Evolutionary conservation across 2,329 filamentous ascomycete genomes (phyloP).

Genomic region (Xylariales sp.): DNA sequence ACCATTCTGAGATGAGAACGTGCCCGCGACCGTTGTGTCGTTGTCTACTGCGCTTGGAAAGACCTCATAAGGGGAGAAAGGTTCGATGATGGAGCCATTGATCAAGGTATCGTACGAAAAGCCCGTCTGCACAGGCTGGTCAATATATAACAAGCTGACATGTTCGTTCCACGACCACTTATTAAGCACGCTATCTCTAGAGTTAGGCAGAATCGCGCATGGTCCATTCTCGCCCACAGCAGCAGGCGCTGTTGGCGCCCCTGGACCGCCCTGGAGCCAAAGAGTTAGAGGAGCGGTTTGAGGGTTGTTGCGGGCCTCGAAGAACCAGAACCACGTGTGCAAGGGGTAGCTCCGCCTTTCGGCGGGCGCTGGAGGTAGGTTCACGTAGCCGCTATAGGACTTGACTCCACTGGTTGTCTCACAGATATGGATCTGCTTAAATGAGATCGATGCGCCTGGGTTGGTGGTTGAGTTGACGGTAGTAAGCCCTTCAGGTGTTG

Average conservation of each 20-base stretch:
- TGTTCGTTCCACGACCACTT: conserved; percentile 17
- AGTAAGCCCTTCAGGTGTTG: too few relatives aligned
- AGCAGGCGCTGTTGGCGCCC: conserved; percentile 15
- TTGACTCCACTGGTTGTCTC: conserved; percentile 49
- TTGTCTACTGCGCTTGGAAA: background rate
- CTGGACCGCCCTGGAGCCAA: conserved; percentile 52
- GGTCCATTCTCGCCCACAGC: conserved; percentile 28
- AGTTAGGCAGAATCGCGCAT: conserved; percentile 17
- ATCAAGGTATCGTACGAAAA: conserved; percentile 23
- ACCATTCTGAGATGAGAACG: conserved; percentile 4
- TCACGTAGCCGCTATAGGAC: conserved; percentile 34
- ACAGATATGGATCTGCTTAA: conserved; percentile 30
- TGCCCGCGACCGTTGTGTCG: conserved; percentile 1
- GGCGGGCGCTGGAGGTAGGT: conserved; percentile 14
- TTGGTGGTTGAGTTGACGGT: too few relatives aligned
- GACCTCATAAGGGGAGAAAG: conserved; percentile 10
- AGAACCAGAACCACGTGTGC: conserved; percentile 44
- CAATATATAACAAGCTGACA: conserved; percentile 23
- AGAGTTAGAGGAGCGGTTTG: conserved; percentile 31
- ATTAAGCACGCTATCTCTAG: conserved; percentile 17
- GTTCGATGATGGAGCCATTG: conserved; percentile 18
- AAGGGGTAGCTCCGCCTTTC: conserved; percentile 10
- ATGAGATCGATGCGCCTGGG: too few relatives aligned
- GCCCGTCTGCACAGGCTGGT: conserved; percentile 23
- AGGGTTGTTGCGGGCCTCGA: conserved; percentile 36